Conservation (phyloP, 495 filamentous ascomycete species). For the Lasiosphaeria ovina region DNA sequence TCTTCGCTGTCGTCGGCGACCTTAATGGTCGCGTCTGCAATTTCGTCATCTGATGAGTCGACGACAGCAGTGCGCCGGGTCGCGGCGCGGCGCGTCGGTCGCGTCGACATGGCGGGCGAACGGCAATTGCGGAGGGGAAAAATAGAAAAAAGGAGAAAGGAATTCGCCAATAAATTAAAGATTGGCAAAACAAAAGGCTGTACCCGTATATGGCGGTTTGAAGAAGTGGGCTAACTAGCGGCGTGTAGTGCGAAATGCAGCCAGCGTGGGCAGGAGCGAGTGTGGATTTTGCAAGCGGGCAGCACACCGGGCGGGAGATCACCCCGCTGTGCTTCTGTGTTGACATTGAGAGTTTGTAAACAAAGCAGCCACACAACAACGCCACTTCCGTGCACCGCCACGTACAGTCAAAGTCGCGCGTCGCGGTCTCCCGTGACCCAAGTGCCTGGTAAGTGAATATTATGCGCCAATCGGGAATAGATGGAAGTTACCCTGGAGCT, state of each 20-base stretch:
- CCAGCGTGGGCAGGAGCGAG: background rate
- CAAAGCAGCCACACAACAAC: constrained; percentile 30
- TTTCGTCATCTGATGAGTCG: constrained; percentile 74
- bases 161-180: constrained; percentile 1
- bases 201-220: no score
- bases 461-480: background rate
- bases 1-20: constrained; percentile 65
- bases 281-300: background rate
- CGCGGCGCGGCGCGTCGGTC: constrained; percentile 73
- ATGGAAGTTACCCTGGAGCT: background rate
- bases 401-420: background rate
- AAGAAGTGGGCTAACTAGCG: background rate
- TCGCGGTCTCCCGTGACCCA: constrained; percentile 7
- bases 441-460: background rate
- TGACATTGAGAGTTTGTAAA: constrained; percentile 32
- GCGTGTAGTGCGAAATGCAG: background rate
- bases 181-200: constrained; percentile 2
- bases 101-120: constrained; percentile 54
- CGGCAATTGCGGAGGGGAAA: constrained; percentile 4
- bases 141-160: background rate
- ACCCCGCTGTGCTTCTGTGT: background rate
- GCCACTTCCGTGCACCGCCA: constrained; percentile 11
- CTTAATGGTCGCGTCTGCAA: constrained; percentile 54
- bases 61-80: constrained; percentile 66
- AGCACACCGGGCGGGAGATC: background rate